Conservation (phyloP, 1,284 basidiomycete genomes). For the Kalmanozyma brasiliensis region DNA sequence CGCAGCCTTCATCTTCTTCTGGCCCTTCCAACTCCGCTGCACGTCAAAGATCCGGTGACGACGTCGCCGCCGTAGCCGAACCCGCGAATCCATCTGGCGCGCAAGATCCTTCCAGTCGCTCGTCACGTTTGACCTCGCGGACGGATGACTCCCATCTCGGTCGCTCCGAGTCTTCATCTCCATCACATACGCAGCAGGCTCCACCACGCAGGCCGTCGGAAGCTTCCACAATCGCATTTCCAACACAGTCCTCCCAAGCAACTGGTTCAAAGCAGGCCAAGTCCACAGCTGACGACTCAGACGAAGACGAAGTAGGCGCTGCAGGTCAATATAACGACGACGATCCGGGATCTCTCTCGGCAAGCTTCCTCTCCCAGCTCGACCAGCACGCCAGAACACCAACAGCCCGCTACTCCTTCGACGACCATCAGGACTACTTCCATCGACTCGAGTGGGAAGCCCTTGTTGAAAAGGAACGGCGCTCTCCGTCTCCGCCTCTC, state of each 20-base stretch:
- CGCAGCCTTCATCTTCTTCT: constrained; percentile 4
- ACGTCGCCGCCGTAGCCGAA: not conserved
- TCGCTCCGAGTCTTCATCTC: constrained; percentile 9
- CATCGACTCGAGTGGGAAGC: constrained; percentile 41
- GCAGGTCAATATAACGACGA: not conserved
- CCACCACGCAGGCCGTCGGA: not conserved
- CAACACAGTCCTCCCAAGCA: not conserved
- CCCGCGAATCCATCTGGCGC: constrained; percentile 3
- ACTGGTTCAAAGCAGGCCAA: not conserved
- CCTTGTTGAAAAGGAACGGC: constrained; percentile 13
- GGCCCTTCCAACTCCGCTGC: constrained; percentile 1
- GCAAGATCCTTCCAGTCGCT: not conserved
- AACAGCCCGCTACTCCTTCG: constrained; percentile 36
- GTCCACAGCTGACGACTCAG: not conserved
- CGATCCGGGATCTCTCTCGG: constrained; percentile 18
- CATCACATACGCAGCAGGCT: constrained; percentile 2
- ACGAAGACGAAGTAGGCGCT: constrained; percentile 6
- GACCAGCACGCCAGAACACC: constrained; percentile 20
- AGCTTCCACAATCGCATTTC: not conserved
- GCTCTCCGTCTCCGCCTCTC: constrained; percentile 3
- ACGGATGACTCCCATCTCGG: not conserved
- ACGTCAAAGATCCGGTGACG: not conserved
- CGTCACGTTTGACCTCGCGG: not conserved
- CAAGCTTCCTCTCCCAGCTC: constrained; percentile 33
- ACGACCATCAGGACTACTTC: constrained; percentile 50